A percentile compares a stretch with the other conserved stretches of the same genome.
Evolutionary conservation across 1,284 basidiomycete species (phyloP).

Genomic region (Cerioporus squamosus): DNA sequence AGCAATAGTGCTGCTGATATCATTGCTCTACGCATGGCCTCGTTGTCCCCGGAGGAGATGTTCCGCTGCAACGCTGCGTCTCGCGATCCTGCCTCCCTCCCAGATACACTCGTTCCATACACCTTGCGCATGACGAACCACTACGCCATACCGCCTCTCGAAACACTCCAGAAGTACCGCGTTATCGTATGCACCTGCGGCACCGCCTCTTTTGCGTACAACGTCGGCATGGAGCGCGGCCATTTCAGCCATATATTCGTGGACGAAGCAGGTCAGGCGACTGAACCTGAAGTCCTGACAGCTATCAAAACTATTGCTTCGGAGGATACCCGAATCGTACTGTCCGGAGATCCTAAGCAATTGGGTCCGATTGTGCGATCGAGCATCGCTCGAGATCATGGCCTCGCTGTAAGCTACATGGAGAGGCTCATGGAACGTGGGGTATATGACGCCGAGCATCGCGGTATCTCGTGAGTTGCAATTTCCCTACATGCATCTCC

Average conservation of each 20-base stretch:
- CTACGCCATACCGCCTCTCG: slow-evolving; percentile 51
- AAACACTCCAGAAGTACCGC: slow-evolving; percentile 47
- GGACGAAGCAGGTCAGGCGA: slow-evolving; percentile 69
- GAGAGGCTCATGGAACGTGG: slow-evolving; percentile 52
- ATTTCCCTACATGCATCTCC: slow-evolving; percentile 34
- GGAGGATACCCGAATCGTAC: slow-evolving; percentile 47
- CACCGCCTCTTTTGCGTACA: slow-evolving; percentile 58
- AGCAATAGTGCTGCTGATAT: slow-evolving; percentile 68
- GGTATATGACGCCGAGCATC: slow-evolving; percentile 40
- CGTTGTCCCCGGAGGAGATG: slow-evolving; percentile 43
- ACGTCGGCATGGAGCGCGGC: slow-evolving; percentile 58
- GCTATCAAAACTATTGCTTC: slow-evolving; percentile 53
- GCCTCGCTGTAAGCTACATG: slow-evolving; percentile 54
- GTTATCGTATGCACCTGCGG: slow-evolving; percentile 67
- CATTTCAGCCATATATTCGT: slow-evolving; percentile 68
- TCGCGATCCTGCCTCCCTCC: slow-evolving; percentile 47
- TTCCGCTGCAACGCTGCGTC: slow-evolving; percentile 73
- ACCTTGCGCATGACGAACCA: slow-evolving; percentile 44
- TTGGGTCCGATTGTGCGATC: slow-evolving; percentile 60
- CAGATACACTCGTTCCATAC: slow-evolving; percentile 46
- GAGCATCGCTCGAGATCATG: slow-evolving; percentile 46
- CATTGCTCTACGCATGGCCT: slow-evolving; percentile 52
- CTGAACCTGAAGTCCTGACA: slow-evolving; percentile 60
- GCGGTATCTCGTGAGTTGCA: slow-evolving; percentile 44
- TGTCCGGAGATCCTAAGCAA: slow-evolving; percentile 64